phyloP scores from a whole-genome alignment of 2,329 filamentous ascomycete species.

The Westerdykella aurantiaca region DNA sequence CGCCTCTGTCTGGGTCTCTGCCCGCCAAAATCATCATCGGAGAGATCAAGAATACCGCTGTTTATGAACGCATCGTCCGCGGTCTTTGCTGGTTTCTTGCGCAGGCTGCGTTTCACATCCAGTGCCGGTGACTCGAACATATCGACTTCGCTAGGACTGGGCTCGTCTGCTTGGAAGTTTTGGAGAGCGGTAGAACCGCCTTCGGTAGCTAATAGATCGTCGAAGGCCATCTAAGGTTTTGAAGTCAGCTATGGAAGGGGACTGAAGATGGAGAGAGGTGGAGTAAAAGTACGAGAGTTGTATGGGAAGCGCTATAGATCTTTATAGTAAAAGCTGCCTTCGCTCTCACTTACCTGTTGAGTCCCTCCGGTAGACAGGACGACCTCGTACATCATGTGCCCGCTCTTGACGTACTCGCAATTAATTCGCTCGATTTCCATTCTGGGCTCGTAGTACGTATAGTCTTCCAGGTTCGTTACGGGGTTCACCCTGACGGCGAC shows the following conservation, averaged over 20 bases:
- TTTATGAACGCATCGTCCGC: conserved; percentile 23
- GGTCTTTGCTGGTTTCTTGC: conserved; percentile 11
- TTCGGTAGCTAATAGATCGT: conserved; percentile 40
- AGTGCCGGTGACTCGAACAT: conserved; percentile 9
- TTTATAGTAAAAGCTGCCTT: background rate
- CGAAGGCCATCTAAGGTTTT: conserved; percentile 40
- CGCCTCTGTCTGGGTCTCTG: conserved; percentile 14
- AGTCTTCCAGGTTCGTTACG: conserved; percentile 26
- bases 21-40: conserved; percentile 23
- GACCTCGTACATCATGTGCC: conserved; percentile 38
- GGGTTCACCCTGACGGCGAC: conserved; percentile 24
- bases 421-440: conserved; percentile 38
- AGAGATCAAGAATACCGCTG: conserved; percentile 23
- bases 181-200: conserved; percentile 46
- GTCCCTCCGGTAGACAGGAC: conserved; percentile 37
- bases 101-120: conserved; percentile 10
- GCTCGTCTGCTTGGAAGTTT: conserved; percentile 28
- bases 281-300: no score
- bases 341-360: conserved; percentile 37
- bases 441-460: conserved; percentile 27
- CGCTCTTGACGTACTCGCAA: conserved; percentile 29
- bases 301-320: background rate
- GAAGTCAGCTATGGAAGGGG: no score
- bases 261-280: no score
- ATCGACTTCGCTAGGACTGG: conserved; percentile 13